phyloP scores from a whole-genome alignment of 1,139 yeast species.

The Debaryomyces singareniensis region DNA sequence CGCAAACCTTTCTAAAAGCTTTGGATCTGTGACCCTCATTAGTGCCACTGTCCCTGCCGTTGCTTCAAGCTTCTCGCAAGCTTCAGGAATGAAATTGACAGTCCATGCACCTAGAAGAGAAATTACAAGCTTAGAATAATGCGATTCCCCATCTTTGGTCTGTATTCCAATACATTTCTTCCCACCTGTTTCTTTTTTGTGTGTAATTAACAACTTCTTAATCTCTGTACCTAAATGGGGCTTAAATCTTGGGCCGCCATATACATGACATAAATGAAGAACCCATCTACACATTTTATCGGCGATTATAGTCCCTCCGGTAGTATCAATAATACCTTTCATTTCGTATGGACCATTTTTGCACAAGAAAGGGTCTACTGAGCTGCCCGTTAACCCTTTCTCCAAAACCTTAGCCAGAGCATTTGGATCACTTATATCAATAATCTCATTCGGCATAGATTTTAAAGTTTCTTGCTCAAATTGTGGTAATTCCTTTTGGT shows the following conservation, averaged over 20 bases:
- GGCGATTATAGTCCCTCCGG: conserved; percentile 30
- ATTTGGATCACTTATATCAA: conserved; percentile 16
- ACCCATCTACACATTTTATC: conserved; percentile 22
- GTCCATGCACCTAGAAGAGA: conserved; percentile 39
- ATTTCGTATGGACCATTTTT: conserved; percentile 1
- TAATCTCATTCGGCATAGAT: conserved; percentile 13
- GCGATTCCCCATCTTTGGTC: conserved; percentile 20
- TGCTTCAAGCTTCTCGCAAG: conserved; percentile 26
- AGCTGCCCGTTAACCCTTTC: too few species aligned
- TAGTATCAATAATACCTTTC: conserved; percentile 22
- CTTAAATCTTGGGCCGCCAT: conserved; percentile 24
- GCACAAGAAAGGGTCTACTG: conserved; percentile 1
- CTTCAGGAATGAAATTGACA: conserved; percentile 23
- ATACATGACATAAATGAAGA: conserved; percentile 13
- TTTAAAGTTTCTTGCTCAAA: conserved; percentile 17
- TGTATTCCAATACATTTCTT: too few species aligned
- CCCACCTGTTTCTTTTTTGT: conserved; percentile 9
- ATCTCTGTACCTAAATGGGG: conserved; percentile 15
- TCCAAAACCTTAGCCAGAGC: too few species aligned
- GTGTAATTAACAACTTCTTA: conserved; percentile 11
- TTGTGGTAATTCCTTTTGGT: conserved; percentile 15
- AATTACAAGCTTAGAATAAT: conserved; percentile 24
- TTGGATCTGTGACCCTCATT: conserved; percentile 18
- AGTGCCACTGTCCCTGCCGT: conserved; percentile 23
- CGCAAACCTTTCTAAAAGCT: conserved; percentile 19